These are phyloP conservation scores for Termitomyces sp. DNA, from an alignment of 768 basidiomycete species.

Conservation along the genomic window DNA sequence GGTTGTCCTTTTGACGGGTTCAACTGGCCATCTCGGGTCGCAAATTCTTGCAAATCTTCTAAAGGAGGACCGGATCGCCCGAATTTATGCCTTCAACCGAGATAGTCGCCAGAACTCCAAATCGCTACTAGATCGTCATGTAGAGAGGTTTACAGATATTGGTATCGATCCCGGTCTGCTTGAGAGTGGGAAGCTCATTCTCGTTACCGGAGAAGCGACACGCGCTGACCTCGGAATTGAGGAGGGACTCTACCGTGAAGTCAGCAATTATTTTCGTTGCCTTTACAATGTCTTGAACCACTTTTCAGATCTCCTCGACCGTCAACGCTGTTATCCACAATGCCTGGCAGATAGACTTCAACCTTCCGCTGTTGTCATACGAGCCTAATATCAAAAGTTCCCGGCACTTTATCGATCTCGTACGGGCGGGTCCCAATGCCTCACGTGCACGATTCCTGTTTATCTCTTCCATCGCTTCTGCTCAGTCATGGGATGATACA, in stretches of 20 bases:
- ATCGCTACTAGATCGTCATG: background rate
- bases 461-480: background rate
- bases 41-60: background rate
- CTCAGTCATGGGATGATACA: background rate
- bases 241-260: background rate
- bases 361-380: background rate
- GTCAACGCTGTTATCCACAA: background rate
- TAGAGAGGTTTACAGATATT: background rate
- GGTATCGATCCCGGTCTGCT: background rate
- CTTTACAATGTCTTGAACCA: background rate
- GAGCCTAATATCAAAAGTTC: background rate
- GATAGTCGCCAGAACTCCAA: background rate
- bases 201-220: background rate
- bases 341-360: slow-evolving; percentile 2
- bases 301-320: background rate
- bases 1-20: background rate
- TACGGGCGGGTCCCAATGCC: background rate
- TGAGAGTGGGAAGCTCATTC: background rate
- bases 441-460: background rate
- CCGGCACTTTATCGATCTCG: background rate
- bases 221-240: background rate
- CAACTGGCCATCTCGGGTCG: background rate
- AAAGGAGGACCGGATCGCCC: background rate
- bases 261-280: background rate
- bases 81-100: background rate